These are phyloP conservation scores for Alternaria infectoria DNA, from an alignment of 2,329 filamentous ascomycete genomes.

Conservation along the genomic window DNA sequence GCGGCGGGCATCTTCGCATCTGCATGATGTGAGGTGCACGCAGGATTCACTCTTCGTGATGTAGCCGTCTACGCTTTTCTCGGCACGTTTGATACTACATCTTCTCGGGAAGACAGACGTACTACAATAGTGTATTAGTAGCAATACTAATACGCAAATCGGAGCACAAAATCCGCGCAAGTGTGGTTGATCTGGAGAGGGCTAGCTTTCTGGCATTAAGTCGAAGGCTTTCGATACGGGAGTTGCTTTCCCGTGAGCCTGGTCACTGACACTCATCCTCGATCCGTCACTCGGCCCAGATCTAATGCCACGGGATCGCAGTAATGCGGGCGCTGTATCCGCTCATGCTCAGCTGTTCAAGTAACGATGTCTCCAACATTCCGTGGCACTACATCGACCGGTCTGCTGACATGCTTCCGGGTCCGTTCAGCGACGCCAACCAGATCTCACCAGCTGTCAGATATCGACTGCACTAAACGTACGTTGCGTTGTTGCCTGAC, in stretches of 20 bases:
- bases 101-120: neutral
- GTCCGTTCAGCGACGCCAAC: neutral
- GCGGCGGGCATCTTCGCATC: neutral
- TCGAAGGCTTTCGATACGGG: neutral
- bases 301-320: neutral
- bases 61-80: neutral
- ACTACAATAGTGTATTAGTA: neutral
- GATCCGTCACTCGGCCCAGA: neutral
- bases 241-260: neutral
- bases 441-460: neutral
- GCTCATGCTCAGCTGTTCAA: neutral
- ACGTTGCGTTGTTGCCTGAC: neutral
- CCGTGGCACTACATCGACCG: neutral
- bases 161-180: neutral
- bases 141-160: neutral
- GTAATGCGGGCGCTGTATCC: neutral
- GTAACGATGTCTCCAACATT: neutral
- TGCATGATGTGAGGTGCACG: neutral
- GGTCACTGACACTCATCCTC: neutral
- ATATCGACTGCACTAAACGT: neutral
- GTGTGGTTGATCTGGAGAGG: neutral
- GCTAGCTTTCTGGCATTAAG: neutral
- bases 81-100: neutral
- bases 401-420: neutral
- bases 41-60: neutral